Conservation (phyloP, 1,284 basidiomycete species). For the Leccinum fallax region DNA sequence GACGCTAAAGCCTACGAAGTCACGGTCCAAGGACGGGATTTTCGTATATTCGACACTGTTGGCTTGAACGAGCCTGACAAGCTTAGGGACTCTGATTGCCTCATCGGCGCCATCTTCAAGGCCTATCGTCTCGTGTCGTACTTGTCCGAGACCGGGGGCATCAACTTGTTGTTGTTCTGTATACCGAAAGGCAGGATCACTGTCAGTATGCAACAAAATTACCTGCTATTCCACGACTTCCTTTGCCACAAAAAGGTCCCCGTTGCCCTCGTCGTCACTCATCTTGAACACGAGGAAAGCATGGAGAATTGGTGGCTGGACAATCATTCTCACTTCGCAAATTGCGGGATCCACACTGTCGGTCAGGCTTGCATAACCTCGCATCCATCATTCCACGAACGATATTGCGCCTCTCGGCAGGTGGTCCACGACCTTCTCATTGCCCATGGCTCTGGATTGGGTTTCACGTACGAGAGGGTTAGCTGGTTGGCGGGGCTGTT, state of each 20-base stretch:
- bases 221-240: constrained; percentile 38
- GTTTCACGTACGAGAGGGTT: constrained; percentile 28
- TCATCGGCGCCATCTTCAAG: constrained; percentile 34
- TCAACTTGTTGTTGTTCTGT: constrained; percentile 43
- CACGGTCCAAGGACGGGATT: constrained; percentile 23
- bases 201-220: constrained; percentile 38
- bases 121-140: constrained; percentile 29
- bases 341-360: constrained; percentile 26
- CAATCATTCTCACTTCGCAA: constrained; percentile 24
- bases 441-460: constrained; percentile 20
- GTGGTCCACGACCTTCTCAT: constrained; percentile 29
- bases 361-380: constrained; percentile 37
- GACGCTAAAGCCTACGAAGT: constrained; percentile 28
- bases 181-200: constrained; percentile 39
- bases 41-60: constrained; percentile 35
- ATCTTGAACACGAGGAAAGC: constrained; percentile 38
- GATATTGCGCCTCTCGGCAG: constrained; percentile 26
- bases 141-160: constrained; percentile 33
- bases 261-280: constrained; percentile 40
- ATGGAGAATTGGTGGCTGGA: constrained; percentile 37
- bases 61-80: constrained; percentile 35
- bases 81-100: constrained; percentile 29
- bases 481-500: constrained; percentile 32
- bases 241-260: constrained; percentile 39
- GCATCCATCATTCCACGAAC: constrained; percentile 28